phyloP scores from a whole-genome alignment of 371 early-diverging fungal genomes.

The Enterocytospora artemiae region DNA sequence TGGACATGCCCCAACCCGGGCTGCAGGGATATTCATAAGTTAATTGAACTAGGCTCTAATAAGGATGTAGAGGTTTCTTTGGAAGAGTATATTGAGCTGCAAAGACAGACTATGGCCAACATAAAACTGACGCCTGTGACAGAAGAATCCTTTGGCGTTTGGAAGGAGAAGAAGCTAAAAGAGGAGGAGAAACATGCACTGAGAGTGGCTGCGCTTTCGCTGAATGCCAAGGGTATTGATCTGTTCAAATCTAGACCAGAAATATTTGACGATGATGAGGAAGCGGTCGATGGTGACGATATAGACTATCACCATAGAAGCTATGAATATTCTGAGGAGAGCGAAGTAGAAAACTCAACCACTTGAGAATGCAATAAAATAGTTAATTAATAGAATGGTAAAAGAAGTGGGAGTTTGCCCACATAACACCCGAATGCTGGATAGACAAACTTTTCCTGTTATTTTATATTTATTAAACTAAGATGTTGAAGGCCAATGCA shows the following conservation, averaged over 20 bases:
- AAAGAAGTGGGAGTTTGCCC: too few species aligned
- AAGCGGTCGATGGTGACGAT: constrained; percentile 56
- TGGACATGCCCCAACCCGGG: constrained; percentile 80
- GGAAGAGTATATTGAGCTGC: constrained; percentile 50
- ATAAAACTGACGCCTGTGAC: constrained; percentile 81
- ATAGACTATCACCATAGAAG: constrained; percentile 51
- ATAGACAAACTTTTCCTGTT: too few species aligned
- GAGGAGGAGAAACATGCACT: constrained; percentile 73
- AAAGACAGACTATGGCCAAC: constrained; percentile 79
- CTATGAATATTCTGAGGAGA: too few species aligned
- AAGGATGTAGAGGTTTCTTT: constrained; percentile 38
- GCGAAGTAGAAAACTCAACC: too few species aligned
- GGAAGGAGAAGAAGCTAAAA: constrained; percentile 78
- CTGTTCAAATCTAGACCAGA: constrained; percentile 90
- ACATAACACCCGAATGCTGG: too few species aligned
- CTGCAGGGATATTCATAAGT: constrained; percentile 45
- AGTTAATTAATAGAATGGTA: too few species aligned
- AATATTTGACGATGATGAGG: constrained; percentile 68
- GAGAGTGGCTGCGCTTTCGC: constrained; percentile 61
- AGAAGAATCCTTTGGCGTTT: constrained; percentile 74
- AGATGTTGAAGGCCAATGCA: too few species aligned
- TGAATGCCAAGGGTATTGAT: constrained; percentile 67
- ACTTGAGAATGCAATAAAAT: too few species aligned
- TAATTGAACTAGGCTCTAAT: constrained; percentile 40
- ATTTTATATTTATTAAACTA: too few species aligned